Evolutionary conservation across 2,329 filamentous ascomycete genomes (phyloP).

Genomic region (Scedosporium aurantiacum): DNA sequence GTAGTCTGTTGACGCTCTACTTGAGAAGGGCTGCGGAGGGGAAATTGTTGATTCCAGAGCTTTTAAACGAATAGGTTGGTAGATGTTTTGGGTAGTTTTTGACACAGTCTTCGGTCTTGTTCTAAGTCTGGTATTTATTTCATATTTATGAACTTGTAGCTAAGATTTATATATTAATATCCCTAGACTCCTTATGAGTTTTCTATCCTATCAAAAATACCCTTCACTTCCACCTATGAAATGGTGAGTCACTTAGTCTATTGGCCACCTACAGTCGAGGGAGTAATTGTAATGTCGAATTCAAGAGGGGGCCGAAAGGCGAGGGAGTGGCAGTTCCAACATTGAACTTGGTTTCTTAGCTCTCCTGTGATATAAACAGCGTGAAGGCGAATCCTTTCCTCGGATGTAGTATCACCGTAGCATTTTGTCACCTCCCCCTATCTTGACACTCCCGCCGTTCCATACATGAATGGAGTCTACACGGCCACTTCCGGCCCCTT

Average conservation of each 20-base stretch:
- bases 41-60: conserved; percentile 1
- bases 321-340: no score
- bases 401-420: not conserved
- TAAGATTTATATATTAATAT: no score
- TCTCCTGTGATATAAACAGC: no score
- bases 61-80: not conserved
- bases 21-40: not conserved
- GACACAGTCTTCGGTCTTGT: not conserved
- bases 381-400: not conserved
- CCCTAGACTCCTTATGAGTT: no score
- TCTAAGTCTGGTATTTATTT: no score
- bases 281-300: no score
- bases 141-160: no score
- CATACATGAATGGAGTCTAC: not conserved
- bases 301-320: no score
- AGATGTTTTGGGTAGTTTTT: not conserved
- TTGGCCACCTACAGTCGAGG: no score
- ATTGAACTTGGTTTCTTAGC: no score
- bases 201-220: no score
- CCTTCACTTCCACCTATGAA: not conserved
- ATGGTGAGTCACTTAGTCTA: not conserved
- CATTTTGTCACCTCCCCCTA: not conserved
- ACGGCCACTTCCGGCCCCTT: conserved; percentile 1
- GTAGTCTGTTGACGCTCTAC: not conserved
- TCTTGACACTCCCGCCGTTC: not conserved